Evolutionary conservation across 768 basidiomycete species (phyloP).

Genomic region (Collybiopsis confluens): DNA sequence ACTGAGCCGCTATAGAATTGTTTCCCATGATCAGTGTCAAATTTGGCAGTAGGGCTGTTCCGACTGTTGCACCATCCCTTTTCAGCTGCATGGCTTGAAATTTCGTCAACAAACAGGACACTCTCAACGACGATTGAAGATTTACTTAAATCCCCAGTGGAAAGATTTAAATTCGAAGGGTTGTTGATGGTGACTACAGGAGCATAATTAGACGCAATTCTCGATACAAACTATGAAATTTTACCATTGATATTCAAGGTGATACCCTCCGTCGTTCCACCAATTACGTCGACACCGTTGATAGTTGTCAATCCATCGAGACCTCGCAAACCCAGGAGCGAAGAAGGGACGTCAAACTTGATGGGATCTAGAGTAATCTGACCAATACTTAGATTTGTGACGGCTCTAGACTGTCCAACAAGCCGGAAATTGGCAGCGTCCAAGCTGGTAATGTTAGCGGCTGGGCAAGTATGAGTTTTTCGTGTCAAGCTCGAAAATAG

Average conservation of each 20-base stretch:
- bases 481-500: neutral
- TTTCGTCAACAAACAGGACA: neutral
- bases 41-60: constrained; percentile 59
- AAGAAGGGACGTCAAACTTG: constrained; percentile 64
- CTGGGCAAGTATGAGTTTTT: constrained; percentile 25
- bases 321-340: constrained; percentile 56
- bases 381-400: constrained; percentile 60
- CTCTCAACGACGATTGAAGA: constrained; percentile 2
- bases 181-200: constrained; percentile 56
- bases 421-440: constrained; percentile 49
- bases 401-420: constrained; percentile 53
- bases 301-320: constrained; percentile 54
- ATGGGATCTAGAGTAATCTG: constrained; percentile 68
- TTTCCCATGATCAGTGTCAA: constrained; percentile 56
- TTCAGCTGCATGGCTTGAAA: constrained; percentile 50
- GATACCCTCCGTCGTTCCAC: constrained; percentile 57
- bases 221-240: constrained; percentile 11
- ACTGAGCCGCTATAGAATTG: constrained; percentile 48
- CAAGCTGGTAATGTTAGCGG: constrained; percentile 50
- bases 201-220: neutral
- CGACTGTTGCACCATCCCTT: constrained; percentile 47
- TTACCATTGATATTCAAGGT: constrained; percentile 55
- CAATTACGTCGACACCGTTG: constrained; percentile 57
- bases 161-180: constrained; percentile 61
- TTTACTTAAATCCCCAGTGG: constrained; percentile 61